Evolutionary conservation across 495 filamentous ascomycete genomes (phyloP).

Genomic region (Neurospora tetraspora): DNA sequence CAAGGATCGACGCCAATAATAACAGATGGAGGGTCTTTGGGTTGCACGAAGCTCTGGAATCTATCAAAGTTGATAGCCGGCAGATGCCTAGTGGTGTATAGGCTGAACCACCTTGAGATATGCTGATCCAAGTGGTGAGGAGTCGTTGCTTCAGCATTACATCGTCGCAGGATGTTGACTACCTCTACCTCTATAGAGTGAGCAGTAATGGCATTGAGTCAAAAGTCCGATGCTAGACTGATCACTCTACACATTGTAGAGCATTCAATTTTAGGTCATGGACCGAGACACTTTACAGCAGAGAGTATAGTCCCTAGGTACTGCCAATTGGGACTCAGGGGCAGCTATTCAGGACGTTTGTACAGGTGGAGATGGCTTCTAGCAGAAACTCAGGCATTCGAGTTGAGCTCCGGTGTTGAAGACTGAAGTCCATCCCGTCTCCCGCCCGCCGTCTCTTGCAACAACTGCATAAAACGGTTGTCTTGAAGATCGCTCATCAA

Average conservation of each 20-base stretch:
- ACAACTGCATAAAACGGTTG: not conserved
- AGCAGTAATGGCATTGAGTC: not conserved
- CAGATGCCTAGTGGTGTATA: not conserved
- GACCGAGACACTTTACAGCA: not conserved
- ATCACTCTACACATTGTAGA: not conserved
- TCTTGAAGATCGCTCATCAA: not conserved
- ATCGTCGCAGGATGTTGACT: not conserved
- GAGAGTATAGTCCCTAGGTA: fast-evolving
- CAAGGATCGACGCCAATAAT: not conserved
- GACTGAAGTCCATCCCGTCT: not conserved
- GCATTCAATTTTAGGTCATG: not conserved
- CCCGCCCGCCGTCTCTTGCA: not conserved
- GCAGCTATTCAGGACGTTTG: not conserved
- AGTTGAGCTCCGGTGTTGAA: not conserved
- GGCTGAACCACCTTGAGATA: not conserved
- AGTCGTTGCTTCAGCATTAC: not conserved
- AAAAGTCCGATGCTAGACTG: not conserved
- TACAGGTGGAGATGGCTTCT: not conserved
- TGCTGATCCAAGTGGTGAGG: not conserved
- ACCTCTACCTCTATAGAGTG: not conserved
- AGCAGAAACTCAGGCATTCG: not conserved
- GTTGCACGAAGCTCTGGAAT: not conserved
- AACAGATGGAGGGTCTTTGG: not conserved
- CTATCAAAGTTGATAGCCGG: not conserved
- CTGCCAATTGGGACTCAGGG: not conserved